Percentiles rank a stretch among this genome's conserved stretches.
Evolutionary conservation across 129 eudicot species (phyloP).

Genomic region (Helichrysum umbraculigerum): DNA sequence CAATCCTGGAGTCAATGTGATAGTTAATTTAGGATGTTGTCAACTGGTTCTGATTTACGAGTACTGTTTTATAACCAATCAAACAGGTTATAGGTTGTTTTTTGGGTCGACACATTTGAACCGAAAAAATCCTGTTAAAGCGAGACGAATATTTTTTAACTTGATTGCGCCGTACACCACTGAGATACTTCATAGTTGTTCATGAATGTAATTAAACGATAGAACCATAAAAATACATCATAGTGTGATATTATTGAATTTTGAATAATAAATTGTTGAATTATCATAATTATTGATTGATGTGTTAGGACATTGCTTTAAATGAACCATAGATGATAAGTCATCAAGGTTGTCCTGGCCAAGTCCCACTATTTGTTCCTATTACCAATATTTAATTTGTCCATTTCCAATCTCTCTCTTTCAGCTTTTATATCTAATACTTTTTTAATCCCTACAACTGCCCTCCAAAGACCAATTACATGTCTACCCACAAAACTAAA

Average conservation of each 20-base stretch:
- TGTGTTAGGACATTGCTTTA: not conserved
- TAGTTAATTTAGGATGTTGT: not conserved
- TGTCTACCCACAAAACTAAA: not conserved
- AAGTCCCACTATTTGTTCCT: conserved; percentile 17
- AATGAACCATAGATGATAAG: conserved; percentile 32
- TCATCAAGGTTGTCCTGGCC: conserved; percentile 13
- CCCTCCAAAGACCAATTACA: not conserved
- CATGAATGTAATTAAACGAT: not conserved
- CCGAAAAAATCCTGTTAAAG: not conserved
- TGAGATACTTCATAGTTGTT: not conserved
- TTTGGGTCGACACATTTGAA: too few species aligned
- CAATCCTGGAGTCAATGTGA: not conserved
- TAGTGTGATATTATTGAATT: not conserved
- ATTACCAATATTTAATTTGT: conserved; percentile 28
- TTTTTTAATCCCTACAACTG: conserved; percentile 21
- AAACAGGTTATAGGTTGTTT: too few species aligned
- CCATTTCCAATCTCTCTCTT: conserved; percentile 12
- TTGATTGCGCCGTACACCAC: not conserved
- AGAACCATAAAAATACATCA: not conserved
- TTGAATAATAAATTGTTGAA: not conserved
- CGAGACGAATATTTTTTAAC: not conserved
- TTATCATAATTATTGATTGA: conserved; percentile 1
- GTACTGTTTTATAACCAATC: too few species aligned
- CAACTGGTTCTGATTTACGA: not conserved
- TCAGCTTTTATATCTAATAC: conserved; percentile 28